These are phyloP conservation scores for Candida silvatica DNA, from an alignment of 805 yeast genomes.

Conservation along the genomic window DNA sequence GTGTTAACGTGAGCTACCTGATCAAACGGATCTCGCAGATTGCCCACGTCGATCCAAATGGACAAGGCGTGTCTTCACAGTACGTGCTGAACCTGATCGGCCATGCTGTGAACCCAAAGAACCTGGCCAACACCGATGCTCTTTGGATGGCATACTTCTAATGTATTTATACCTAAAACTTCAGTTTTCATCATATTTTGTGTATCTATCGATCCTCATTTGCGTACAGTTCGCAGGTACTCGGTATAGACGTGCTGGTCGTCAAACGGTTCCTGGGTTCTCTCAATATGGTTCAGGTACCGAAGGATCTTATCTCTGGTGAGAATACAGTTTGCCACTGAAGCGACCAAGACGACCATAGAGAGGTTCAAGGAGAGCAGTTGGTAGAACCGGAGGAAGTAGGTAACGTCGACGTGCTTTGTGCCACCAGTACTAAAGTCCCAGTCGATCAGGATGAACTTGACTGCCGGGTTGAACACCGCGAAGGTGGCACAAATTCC, in stretches of 20 bases:
- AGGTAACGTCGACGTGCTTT: constrained; percentile 13
- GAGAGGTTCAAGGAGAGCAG: constrained; percentile 15
- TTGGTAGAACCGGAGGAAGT: constrained; percentile 15
- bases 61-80: constrained; percentile 80
- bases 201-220: constrained; percentile 10
- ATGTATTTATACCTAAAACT: background rate
- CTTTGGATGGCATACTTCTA: constrained; percentile 93
- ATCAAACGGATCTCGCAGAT: constrained; percentile 71
- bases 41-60: constrained; percentile 38
- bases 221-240: constrained; percentile 3
- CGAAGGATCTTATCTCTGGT: constrained; percentile 16
- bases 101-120: constrained; percentile 92
- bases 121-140: constrained; percentile 83
- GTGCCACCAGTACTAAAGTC: constrained; percentile 8
- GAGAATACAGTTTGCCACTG: constrained; percentile 16
- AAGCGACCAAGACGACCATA: constrained; percentile 11
- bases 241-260: too few relatives aligned
- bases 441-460: constrained; percentile 7
- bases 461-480: constrained; percentile 8
- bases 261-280: constrained; percentile 6
- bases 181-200: constrained; percentile 8
- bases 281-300: constrained; percentile 19
- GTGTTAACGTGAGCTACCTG: constrained; percentile 78
- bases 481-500: constrained; percentile 17
- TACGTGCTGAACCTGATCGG: constrained; percentile 83